phyloP scores from a whole-genome alignment of 1,284 basidiomycete species.

The Amylostereum areolatum region DNA sequence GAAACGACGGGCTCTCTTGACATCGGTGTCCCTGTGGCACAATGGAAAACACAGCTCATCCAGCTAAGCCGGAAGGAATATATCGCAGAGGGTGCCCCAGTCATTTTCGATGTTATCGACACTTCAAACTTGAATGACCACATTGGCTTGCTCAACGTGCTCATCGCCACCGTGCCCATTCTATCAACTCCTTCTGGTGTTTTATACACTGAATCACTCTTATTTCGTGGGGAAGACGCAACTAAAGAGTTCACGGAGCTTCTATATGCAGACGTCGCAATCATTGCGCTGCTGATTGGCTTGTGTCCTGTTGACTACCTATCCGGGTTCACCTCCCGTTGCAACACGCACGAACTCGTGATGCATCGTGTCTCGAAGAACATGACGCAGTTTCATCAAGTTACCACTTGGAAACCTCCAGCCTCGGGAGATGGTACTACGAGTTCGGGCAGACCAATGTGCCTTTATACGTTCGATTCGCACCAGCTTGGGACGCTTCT shows the following conservation, averaged over 20 bases:
- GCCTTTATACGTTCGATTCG: conserved; percentile 18
- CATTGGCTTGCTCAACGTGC: conserved; percentile 43
- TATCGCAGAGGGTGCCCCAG: conserved; percentile 24
- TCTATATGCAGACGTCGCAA: conserved; percentile 33
- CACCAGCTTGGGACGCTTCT: conserved; percentile 33
- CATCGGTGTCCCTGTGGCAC: conserved; percentile 25
- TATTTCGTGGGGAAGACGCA: conserved; percentile 21
- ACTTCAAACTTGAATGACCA: conserved; percentile 50
- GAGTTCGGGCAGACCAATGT: conserved; percentile 2
- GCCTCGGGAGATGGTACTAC: conserved; percentile 19
- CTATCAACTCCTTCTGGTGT: conserved; percentile 25
- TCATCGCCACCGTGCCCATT: conserved; percentile 32
- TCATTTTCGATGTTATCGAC: conserved; percentile 45
- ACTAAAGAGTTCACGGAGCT: conserved; percentile 26
- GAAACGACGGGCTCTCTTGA: conserved; percentile 12
- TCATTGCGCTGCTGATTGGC: conserved; percentile 35
- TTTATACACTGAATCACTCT: conserved; percentile 38
- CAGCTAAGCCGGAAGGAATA: conserved; percentile 31
- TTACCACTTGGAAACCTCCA: conserved; percentile 36
- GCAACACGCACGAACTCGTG: conserved; percentile 38
- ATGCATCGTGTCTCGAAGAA: conserved; percentile 4
- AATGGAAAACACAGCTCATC: conserved; percentile 30
- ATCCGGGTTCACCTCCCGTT: conserved; percentile 34
- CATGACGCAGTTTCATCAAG: conserved; percentile 23
- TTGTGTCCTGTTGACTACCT: conserved; percentile 34